These are phyloP conservation scores for Ascochyta lentis DNA, from an alignment of 2,329 filamentous ascomycete genomes.

Conservation along the genomic window DNA sequence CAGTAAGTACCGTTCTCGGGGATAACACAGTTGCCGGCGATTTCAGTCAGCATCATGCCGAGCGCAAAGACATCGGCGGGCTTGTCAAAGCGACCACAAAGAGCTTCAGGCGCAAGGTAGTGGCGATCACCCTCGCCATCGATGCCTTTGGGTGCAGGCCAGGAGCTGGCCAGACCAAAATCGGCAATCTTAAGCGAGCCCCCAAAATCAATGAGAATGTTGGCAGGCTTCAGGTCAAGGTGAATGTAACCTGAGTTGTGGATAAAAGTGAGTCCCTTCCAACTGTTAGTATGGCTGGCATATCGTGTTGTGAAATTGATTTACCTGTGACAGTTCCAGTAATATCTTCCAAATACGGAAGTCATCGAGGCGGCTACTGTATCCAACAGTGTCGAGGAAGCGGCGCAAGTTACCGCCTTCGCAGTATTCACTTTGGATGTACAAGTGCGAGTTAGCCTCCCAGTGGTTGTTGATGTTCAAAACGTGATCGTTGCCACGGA, in stretches of 20 bases:
- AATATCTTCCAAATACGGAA: constrained; percentile 99
- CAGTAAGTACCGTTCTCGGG: constrained; percentile 92
- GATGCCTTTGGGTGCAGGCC: constrained; percentile 77
- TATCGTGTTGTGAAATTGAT: constrained; percentile 41
- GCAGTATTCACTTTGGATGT: constrained; percentile 97
- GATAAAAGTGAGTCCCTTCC: constrained; percentile 84
- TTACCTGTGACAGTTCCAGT: constrained; percentile 81
- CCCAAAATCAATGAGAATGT: constrained; percentile 81
- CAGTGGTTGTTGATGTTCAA: constrained; percentile 84
- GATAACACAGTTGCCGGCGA: constrained; percentile 89
- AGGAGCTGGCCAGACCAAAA: constrained; percentile 80
- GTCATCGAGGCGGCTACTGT: constrained; percentile 87
- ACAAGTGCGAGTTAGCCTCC: constrained; percentile 85
- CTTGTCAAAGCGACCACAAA: constrained; percentile 85
- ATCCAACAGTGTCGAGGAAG: constrained; percentile 82
- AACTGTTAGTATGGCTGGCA: constrained; percentile 31
- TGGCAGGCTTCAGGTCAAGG: constrained; percentile 84
- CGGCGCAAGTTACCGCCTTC: constrained; percentile 89
- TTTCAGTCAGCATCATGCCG: constrained; percentile 92
- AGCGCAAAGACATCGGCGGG: constrained; percentile 93
- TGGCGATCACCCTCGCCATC: constrained; percentile 95
- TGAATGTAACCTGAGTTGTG: constrained; percentile 88
- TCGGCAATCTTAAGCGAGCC: constrained; percentile 85
- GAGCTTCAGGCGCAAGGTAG: constrained; percentile 93
- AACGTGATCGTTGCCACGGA: constrained; percentile 83